Percentiles rank a stretch among this genome's conserved stretches.
Evolutionary conservation across 768 basidiomycete species (phyloP).

Genomic region (Russula sp.): DNA sequence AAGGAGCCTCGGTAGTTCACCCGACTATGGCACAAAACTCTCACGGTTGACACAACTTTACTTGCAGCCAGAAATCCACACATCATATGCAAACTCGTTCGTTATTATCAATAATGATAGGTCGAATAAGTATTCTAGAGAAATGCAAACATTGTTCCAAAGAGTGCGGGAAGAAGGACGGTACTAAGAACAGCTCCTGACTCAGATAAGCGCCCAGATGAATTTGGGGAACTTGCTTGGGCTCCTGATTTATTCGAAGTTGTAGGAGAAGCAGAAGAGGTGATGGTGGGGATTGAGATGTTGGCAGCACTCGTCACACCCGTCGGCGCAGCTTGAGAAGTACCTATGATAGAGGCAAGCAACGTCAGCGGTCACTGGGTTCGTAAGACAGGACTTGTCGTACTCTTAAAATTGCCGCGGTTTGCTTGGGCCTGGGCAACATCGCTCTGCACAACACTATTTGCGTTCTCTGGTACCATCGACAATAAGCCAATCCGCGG

Average conservation of each 20-base stretch:
- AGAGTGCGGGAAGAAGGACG: neutral
- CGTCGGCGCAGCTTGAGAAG: conserved; percentile 14
- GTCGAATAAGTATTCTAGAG: neutral
- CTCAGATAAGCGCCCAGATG: neutral
- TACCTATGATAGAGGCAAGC: conserved; percentile 3
- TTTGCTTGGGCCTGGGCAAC: conserved; percentile 28
- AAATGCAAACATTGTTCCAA: neutral
- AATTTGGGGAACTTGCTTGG: conserved; percentile 1
- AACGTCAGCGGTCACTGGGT: neutral
- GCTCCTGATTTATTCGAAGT: neutral
- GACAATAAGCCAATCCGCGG: conserved; percentile 68
- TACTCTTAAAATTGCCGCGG: conserved; percentile 29
- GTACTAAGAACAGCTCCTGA: neutral
- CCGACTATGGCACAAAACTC: neutral
- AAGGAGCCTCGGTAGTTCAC: no score
- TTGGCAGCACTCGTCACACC: neutral
- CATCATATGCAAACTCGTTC: neutral
- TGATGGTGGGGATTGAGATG: neutral
- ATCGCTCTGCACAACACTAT: conserved; percentile 32
- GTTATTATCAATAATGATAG: neutral
- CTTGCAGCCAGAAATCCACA: no score
- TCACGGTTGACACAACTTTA: neutral
- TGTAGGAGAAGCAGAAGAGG: neutral
- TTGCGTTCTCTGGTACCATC: conserved; percentile 55
- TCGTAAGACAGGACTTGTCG: conserved; percentile 22